Evolutionary conservation across 208 protist genomes (phyloP).

Genomic region (Leishmania lainsoni): DNA sequence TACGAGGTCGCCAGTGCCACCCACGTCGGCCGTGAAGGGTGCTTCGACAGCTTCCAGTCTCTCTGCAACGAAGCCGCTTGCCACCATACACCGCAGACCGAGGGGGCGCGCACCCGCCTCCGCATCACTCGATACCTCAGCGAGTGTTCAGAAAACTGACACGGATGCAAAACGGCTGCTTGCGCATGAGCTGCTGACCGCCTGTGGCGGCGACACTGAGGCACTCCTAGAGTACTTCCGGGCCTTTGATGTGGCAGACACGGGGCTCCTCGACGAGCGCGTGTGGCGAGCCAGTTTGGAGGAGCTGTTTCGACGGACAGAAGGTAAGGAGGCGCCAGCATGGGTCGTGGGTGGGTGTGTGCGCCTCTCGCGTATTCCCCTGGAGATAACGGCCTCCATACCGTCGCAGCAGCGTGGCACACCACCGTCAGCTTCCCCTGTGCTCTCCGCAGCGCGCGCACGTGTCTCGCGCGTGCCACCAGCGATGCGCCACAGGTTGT

Average conservation of each 20-base stretch:
- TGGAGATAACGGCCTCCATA: constrained; percentile 5
- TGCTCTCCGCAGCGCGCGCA: constrained; percentile 33
- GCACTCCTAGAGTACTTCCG: constrained; percentile 38
- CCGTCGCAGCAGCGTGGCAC: background rate
- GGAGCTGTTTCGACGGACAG: constrained; percentile 30
- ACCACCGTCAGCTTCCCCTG: constrained; percentile 7
- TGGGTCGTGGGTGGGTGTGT: constrained; percentile 57
- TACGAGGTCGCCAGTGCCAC: background rate
- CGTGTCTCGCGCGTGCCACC: constrained; percentile 37
- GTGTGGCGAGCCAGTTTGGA: constrained; percentile 41
- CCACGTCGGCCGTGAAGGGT: background rate
- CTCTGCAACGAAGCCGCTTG: background rate
- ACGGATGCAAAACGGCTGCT: constrained; percentile 15
- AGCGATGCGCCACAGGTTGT: constrained; percentile 29
- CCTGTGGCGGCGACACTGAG: constrained; percentile 39
- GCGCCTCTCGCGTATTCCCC: constrained; percentile 40
- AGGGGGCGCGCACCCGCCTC: background rate
- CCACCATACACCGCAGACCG: background rate
- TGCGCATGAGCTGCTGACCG: constrained; percentile 29
- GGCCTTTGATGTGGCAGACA: constrained; percentile 38
- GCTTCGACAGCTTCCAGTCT: background rate
- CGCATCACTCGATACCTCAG: background rate
- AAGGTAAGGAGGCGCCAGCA: constrained; percentile 11
- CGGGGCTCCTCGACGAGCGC: constrained; percentile 44
- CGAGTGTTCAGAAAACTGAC: background rate